These are phyloP conservation scores for Acer campestre DNA, from an alignment of 345 rosid genomes.

Conservation along the genomic window DNA sequence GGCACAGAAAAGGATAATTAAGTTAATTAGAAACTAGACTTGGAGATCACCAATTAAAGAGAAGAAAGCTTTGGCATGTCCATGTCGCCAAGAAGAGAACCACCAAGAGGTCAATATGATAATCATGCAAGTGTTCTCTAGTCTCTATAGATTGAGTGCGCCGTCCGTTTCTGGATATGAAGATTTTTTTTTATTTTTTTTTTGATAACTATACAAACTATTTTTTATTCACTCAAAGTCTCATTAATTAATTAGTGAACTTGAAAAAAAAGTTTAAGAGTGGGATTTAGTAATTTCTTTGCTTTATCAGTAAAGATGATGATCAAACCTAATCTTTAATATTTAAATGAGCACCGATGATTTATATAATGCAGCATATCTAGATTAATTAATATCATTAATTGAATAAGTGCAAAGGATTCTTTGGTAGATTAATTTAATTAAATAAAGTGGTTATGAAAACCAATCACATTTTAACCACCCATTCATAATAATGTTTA, in stretches of 20 bases:
- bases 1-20: background rate
- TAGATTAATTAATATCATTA: background rate
- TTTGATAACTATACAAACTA: background rate
- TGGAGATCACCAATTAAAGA: background rate
- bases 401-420: no score
- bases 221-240: background rate
- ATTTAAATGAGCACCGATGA: no score
- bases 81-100: no score
- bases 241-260: background rate
- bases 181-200: no score
- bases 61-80: background rate
- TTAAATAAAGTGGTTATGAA: no score
- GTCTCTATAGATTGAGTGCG: slow-evolving; percentile 22
- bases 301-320: background rate
- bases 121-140: slow-evolving; percentile 10
- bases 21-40: background rate
- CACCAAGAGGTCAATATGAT: no score
- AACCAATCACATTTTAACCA: no score
- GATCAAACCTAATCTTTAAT: background rate
- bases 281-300: background rate
- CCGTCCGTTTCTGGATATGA: slow-evolving; percentile 7
- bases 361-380: background rate
- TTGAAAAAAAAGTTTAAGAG: background rate
- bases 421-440: background rate
- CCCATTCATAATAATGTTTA: no score